These are phyloP conservation scores for Daedaleopsis sinensis DNA, from an alignment of 768 basidiomycete species.

Conservation along the genomic window DNA sequence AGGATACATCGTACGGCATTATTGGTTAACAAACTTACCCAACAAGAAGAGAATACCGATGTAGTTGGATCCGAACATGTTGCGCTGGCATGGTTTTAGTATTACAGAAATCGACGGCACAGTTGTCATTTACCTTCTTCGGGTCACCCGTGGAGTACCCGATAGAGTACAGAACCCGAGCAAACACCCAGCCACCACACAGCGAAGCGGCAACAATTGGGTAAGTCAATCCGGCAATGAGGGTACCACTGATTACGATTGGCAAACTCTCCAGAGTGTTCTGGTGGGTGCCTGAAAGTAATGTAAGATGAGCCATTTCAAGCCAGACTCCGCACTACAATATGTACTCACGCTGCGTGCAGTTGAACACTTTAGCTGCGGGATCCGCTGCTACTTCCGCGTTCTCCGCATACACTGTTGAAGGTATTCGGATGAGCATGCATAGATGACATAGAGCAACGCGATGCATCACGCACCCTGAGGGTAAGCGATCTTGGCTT, in stretches of 20 bases:
- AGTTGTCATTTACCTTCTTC: constrained; percentile 33
- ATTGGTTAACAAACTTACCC: constrained; percentile 5
- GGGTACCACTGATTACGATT: constrained; percentile 33
- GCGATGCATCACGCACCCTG: constrained; percentile 47
- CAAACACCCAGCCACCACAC: constrained; percentile 43
- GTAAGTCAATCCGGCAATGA: constrained; percentile 43
- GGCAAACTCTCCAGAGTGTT: constrained; percentile 48
- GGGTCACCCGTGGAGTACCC: constrained; percentile 51
- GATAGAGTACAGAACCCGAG: constrained; percentile 48
- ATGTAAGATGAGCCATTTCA: background rate
- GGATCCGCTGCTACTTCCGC: constrained; percentile 51
- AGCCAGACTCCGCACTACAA: too few species aligned
- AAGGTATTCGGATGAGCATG: background rate
- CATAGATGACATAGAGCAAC: background rate
- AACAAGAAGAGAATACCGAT: constrained; percentile 4
- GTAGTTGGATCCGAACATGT: constrained; percentile 7
- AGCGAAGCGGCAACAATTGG: constrained; percentile 46
- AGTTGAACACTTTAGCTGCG: constrained; percentile 67
- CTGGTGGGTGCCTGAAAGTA: constrained; percentile 65
- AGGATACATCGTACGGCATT: background rate
- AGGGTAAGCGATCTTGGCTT: constrained; percentile 65
- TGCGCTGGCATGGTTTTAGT: constrained; percentile 4
- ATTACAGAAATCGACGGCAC: too few species aligned
- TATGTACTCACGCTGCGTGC: constrained; percentile 59
- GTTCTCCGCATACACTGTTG: constrained; percentile 72